Base-by-base conservation (phyloP, 2,329 filamentous ascomycete species). In the Colletotrichum noveboracense region DNA sequence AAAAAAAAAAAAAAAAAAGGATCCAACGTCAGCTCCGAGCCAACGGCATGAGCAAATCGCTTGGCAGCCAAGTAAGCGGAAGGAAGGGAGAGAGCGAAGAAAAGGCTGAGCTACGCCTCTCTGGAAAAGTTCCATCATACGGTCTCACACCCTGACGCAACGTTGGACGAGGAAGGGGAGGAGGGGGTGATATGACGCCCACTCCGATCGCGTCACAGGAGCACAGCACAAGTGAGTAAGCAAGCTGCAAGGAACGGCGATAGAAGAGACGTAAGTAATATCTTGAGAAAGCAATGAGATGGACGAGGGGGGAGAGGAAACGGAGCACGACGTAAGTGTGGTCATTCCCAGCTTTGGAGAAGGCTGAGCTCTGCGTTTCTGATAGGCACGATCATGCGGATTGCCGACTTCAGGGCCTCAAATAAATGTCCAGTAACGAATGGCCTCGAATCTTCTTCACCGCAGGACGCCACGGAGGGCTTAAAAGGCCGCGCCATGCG, bases 371-470 rank as follows among this genome's bases (percentile, higher is more conserved):
- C n/a, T 70, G 66, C 66, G 70, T 61, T 74, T 64, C 48, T 61
- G 60, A 71, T 66, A 75, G 61, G 71, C 61, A 74, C 36, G 71
- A 75, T 76, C 24, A 74, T 76, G 74, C 74, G 60, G 66, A 70
- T 32, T 24, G 38, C 74, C 74, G 74, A 52, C 61, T 65, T 62
- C 52, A 62, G 32, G 21, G 16, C 58, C 43, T 38, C 64, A 24
- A 34, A 36, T 8, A 4, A 16, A 21, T 36, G 14, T 10, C 16
- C 10, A 28, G 64, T 18, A 7, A 28, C 36, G 14, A 48, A 7
- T 7, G 21, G 10, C 34, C 61, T 36, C 24, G 14, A 70, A 10
- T 28, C 6, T 10, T 58, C 3, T 52, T 52, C n/a, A n/a, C 43
- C n/a, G 43, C 43, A 52, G 43, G n/a, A 52, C 43, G n/a, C 66